phyloP scores from a whole-genome alignment of 2,329 filamentous ascomycete species.

The Colletotrichum tamarilloi region DNA sequence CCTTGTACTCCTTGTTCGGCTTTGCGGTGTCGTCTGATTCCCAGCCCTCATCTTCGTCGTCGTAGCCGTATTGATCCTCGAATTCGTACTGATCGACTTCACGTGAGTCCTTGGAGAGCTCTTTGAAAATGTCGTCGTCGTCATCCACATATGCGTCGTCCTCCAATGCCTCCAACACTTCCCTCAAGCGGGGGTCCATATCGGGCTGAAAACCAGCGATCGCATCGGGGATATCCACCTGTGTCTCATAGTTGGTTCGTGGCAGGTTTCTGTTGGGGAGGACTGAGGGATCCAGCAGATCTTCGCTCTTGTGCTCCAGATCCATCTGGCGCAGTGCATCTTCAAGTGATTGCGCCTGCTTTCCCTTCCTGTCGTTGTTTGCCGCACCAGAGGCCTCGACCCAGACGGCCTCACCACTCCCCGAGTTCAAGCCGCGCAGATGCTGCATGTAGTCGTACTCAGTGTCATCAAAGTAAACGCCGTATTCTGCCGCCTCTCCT shows the following conservation, averaged over 20 bases:
- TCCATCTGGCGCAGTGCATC: constrained; percentile 79
- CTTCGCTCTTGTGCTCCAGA: constrained; percentile 63
- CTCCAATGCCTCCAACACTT: constrained; percentile 92
- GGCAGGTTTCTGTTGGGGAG: constrained; percentile 83
- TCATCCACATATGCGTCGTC: constrained; percentile 94
- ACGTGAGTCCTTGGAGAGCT: constrained; percentile 74
- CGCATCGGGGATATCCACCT: constrained; percentile 91
- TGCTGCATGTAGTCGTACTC: constrained; percentile 99
- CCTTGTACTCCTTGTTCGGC: constrained; percentile 69
- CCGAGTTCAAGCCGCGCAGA: constrained; percentile 85
- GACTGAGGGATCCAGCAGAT: constrained; percentile 78
- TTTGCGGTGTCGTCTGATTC: constrained; percentile 94
- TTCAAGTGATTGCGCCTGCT: constrained; percentile 82
- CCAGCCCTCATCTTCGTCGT: constrained; percentile 85
- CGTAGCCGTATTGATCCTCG: constrained; percentile 67
- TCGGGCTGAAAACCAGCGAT: constrained; percentile 96
- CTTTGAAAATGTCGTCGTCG: constrained; percentile 85
- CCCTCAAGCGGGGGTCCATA: constrained; percentile 93
- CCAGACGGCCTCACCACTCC: constrained; percentile 82
- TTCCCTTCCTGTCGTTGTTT: constrained; percentile 72
- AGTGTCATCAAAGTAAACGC: constrained; percentile 94
- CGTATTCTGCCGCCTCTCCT: constrained; percentile 93
- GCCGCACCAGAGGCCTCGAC: constrained; percentile 75
- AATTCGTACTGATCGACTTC: constrained; percentile 87
- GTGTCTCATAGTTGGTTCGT: constrained; percentile 85